phyloP scores from a whole-genome alignment of 805 yeast species.

The Metschnikowia kunwiensis region DNA sequence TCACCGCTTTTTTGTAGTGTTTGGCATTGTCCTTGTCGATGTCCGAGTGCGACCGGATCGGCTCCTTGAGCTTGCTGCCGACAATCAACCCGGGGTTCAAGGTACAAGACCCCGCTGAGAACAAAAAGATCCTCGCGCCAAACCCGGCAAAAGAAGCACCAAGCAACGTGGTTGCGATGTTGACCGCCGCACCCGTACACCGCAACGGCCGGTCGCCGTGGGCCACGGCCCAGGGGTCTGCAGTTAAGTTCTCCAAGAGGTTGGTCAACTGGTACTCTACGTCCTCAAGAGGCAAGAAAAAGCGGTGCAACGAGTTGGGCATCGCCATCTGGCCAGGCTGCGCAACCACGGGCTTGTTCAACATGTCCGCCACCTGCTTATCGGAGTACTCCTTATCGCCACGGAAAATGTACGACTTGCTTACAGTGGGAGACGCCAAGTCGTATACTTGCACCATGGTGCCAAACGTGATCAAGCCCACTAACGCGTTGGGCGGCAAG shows the following conservation, averaged over 20 bases:
- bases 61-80: conserved; percentile 86
- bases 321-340: conserved; percentile 25
- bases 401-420: conserved; percentile 77
- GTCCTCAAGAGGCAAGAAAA: conserved; percentile 68
- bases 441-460: conserved; percentile 91
- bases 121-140: conserved; percentile 86
- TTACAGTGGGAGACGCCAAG: conserved; percentile 59
- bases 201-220: conserved; percentile 82
- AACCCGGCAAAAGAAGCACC: conserved; percentile 80
- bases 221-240: conserved; percentile 87
- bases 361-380: conserved; percentile 58
- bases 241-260: conserved; percentile 70
- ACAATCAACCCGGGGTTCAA: conserved; percentile 94
- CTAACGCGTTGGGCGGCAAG: conserved; percentile 85
- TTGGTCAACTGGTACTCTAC: conserved; percentile 83
- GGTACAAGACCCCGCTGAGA: conserved; percentile 95
- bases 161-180: conserved; percentile 76
- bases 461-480: conserved; percentile 86
- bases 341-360: conserved; percentile 34
- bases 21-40: conserved; percentile 86
- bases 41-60: conserved; percentile 95
- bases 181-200: conserved; percentile 89
- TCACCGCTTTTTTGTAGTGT: conserved; percentile 81
- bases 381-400: conserved; percentile 84
- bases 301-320: conserved; percentile 47